phyloP scores from a whole-genome alignment of 2,329 filamentous ascomycete species.

The Arthrobotrys iridis region DNA sequence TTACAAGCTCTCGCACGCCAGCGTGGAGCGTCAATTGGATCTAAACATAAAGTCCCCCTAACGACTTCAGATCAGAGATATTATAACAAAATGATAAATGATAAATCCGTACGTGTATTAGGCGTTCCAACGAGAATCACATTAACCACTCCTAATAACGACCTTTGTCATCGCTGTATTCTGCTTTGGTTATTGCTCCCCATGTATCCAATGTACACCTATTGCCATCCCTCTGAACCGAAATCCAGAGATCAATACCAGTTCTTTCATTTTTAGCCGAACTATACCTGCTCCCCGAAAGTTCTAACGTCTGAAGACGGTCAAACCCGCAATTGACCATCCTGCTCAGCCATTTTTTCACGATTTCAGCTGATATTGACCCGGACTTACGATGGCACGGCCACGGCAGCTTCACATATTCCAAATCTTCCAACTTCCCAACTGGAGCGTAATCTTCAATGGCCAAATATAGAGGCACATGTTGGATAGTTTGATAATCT shows the following conservation, averaged over 20 bases:
- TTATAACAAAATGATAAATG: too few species aligned
- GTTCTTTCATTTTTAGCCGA: slow-evolving; percentile 2
- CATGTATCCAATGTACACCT: slow-evolving; percentile 1
- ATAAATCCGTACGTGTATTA: too few species aligned
- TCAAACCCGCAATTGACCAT: slow-evolving; percentile 1
- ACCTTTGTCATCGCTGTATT: slow-evolving; percentile 1
- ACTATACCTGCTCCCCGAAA: not conserved
- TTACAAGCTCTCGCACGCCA: too few species aligned
- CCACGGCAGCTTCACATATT: slow-evolving; percentile 1
- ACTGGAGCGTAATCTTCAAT: not conserved
- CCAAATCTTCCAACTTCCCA: not conserved
- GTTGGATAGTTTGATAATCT: not conserved
- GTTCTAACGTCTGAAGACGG: not conserved
- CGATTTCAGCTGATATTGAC: not conserved
- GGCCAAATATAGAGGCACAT: not conserved
- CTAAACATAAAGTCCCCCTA: too few species aligned
- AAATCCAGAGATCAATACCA: not conserved
- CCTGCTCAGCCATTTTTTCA: not conserved
- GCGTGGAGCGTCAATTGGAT: too few species aligned
- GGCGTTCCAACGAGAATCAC: too few species aligned
- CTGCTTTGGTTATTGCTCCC: slow-evolving; percentile 1
- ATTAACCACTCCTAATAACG: not conserved
- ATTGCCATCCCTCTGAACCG: not conserved
- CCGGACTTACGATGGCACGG: not conserved
- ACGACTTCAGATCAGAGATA: too few species aligned